These are phyloP conservation scores for Pulveroboletus sp. DNA, from an alignment of 768 basidiomycete species.

Conservation along the genomic window DNA sequence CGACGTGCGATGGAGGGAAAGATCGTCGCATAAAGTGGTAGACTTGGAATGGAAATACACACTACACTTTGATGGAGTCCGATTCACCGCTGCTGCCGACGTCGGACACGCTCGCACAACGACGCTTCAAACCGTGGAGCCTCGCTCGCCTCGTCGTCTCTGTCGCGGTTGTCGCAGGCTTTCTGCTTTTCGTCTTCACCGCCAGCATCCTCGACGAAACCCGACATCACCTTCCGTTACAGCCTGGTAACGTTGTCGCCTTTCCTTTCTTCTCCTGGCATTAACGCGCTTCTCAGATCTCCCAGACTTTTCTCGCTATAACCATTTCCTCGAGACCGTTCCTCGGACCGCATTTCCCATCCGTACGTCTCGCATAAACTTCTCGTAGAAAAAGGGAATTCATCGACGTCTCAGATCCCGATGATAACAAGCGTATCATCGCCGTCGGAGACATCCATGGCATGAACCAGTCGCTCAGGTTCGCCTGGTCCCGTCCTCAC, in stretches of 20 bases:
- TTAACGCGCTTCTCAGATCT: conserved; percentile 6
- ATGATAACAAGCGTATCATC: conserved; percentile 55
- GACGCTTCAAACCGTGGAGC: background rate
- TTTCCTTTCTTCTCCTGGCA: background rate
- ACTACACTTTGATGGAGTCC: conserved; percentile 1
- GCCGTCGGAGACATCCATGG: conserved; percentile 90
- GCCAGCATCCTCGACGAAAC: conserved; percentile 26
- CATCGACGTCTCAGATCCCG: conserved; percentile 39
- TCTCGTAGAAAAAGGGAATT: background rate
- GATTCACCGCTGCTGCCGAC: conserved; percentile 13
- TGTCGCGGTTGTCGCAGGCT: conserved; percentile 36
- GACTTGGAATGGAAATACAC: no score
- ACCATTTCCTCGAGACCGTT: conserved; percentile 42
- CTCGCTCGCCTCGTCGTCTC: conserved; percentile 20
- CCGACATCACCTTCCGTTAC: background rate
- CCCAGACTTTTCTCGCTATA: conserved; percentile 59
- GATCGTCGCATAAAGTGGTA: conserved; percentile 14
- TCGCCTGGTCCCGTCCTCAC: conserved; percentile 22
- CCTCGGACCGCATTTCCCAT: conserved; percentile 50
- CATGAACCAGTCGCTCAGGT: conserved; percentile 69
- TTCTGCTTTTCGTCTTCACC: conserved; percentile 44
- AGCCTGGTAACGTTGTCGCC: conserved; percentile 16
- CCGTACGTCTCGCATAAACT: conserved; percentile 35
- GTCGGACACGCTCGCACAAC: background rate
- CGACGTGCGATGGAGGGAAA: conserved; percentile 39